These are phyloP conservation scores for Aspergillus costaricaensis DNA, from an alignment of 2,329 filamentous ascomycete genomes.

Conservation along the genomic window DNA sequence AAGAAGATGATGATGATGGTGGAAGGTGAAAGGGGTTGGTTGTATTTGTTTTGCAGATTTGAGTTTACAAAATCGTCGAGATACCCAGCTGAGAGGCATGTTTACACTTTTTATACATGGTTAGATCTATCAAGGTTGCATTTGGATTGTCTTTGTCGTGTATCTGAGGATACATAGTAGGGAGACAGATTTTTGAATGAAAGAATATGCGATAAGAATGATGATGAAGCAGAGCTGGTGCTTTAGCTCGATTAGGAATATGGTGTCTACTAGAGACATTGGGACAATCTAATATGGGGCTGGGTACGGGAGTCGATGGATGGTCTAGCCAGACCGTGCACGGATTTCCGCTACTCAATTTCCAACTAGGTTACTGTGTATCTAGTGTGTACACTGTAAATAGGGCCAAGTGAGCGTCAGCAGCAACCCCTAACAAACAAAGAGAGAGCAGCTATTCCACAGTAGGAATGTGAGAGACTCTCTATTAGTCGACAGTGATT, in stretches of 20 bases:
- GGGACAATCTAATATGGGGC: background rate
- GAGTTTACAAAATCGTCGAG: constrained; percentile 11
- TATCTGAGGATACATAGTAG: background rate
- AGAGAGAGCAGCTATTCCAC: background rate
- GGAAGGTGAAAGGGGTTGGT: background rate
- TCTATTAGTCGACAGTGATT: too few relatives aligned
- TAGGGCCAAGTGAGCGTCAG: background rate
- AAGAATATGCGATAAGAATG: background rate
- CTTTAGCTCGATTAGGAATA: background rate
- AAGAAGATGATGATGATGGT: too few relatives aligned
- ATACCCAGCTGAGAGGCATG: constrained; percentile 13
- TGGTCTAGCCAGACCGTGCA: too few relatives aligned
- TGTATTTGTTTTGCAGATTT: constrained; percentile 10
- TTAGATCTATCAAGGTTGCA: background rate
- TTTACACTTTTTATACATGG: background rate
- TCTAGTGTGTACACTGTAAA: background rate
- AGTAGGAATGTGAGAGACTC: too few relatives aligned
- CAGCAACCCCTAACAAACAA: background rate
- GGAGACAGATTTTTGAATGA: background rate
- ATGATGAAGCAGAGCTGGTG: background rate
- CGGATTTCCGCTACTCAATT: too few relatives aligned
- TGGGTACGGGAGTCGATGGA: too few relatives aligned
- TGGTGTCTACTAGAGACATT: background rate
- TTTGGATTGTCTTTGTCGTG: background rate
- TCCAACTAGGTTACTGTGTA: too few relatives aligned